Evolutionary conservation across 2,329 filamentous ascomycete genomes (phyloP), one percentile per base, ranked within the genome.

Genomic region (Colletotrichum orbiculare): DNA sequence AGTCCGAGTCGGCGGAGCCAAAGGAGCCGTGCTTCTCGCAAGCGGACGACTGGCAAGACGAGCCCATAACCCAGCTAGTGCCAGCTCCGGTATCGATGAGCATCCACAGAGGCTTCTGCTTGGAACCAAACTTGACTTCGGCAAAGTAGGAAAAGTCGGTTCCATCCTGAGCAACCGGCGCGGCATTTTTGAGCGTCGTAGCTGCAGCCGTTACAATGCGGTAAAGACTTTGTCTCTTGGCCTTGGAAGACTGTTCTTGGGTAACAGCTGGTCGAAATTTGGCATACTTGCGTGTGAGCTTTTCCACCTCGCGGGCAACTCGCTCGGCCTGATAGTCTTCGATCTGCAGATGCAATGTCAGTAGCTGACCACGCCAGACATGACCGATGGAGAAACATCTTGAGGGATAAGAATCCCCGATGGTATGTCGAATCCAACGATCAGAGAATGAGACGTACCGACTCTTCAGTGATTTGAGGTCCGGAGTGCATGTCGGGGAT

Each of bases 11-110:
- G 3, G 80, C 77, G 4, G 83, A 73, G 12, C 91, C 90, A 73
- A 93, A 95, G 0, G 85, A 87, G 71, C 88, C 88, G 75, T 97
- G 94, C 69, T 83, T 81, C 37, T 78, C 74, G 75, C 94, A 97
- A 5, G 92, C 86, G 33, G 82, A 76, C 3, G 87, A 87, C 13
- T 76, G 82, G 79, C 94, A 97, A 59, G 83, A 79, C 13, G 87
- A 81, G 37, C 89, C 87, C 87, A 96, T 96, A 17, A 97, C 87
- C 94, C 94, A 97, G 11, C 90, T 93, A 63, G 92, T 93, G 25
- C 86, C 86, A 43, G 88, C 87, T 34, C 89, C 89, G 8, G 88
- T 89, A 73, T 91, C 89, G 62, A 91, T 77, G 34, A 91, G 81
- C 84, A 91, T 85, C 69, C 85, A 86, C 69, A 90, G 69, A 2